Evolutionary conservation across 495 filamentous ascomycete species (phyloP).

Genomic region (Cudoniella acicularis): DNA sequence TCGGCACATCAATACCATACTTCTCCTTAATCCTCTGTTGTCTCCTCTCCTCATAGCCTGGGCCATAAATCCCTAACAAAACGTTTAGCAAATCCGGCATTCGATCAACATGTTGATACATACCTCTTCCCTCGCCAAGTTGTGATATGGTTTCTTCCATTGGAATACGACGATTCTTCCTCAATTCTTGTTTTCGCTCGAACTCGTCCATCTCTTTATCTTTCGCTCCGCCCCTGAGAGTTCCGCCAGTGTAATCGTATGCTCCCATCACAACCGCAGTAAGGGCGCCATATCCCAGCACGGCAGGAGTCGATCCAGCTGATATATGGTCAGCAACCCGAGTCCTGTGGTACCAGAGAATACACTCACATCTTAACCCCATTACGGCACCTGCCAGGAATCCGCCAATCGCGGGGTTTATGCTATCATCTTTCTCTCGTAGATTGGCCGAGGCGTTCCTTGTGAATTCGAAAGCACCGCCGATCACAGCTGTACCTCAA

Average conservation of each 20-base stretch:
- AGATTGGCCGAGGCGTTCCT: constrained; percentile 71
- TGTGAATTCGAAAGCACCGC: constrained; percentile 75
- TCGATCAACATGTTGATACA: constrained; percentile 25
- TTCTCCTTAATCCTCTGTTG: constrained; percentile 79
- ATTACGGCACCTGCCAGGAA: constrained; percentile 67
- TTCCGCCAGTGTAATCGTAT: constrained; percentile 76
- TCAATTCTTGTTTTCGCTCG: constrained; percentile 69
- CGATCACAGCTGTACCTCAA: constrained; percentile 62
- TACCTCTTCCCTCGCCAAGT: constrained; percentile 89
- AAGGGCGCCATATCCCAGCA: constrained; percentile 71
- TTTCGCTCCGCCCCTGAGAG: constrained; percentile 52
- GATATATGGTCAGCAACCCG: not conserved
- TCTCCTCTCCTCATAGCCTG: constrained; percentile 85
- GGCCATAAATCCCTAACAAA: constrained; percentile 67
- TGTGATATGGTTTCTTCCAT: constrained; percentile 78
- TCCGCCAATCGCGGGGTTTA: constrained; percentile 67
- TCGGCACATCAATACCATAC: constrained; percentile 78
- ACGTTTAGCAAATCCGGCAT: constrained; percentile 14
- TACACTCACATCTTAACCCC: constrained; percentile 54
- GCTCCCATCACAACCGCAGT: constrained; percentile 61
- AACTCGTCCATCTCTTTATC: constrained; percentile 70
- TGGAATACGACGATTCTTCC: constrained; percentile 70
- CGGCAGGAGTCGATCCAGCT: constrained; percentile 75
- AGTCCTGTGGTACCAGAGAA: not conserved
- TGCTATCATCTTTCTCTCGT: constrained; percentile 68